Evolutionary conservation across 345 rosid genomes (phyloP).

Genomic region (Brassica napus): DNA sequence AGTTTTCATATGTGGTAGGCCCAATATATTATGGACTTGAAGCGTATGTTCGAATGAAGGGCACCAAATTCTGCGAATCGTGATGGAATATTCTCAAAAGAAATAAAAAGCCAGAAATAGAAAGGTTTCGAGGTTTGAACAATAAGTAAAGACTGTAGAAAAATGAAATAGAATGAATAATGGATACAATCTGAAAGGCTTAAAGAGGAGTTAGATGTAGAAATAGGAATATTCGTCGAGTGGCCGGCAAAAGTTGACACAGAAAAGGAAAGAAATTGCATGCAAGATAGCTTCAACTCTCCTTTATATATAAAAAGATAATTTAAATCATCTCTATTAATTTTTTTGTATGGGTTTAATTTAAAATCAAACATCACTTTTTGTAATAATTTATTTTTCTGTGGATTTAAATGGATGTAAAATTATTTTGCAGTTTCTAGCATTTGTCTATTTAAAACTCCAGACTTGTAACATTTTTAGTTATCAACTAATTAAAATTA

Average conservation of each 20-base stretch:
- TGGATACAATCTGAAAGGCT: slow-evolving; percentile 29
- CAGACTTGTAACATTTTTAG: neutral
- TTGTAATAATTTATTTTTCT: neutral
- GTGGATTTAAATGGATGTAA: neutral
- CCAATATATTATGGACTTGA: slow-evolving; percentile 17
- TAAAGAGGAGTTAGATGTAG: slow-evolving; percentile 13
- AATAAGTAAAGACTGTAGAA: slow-evolving; percentile 14
- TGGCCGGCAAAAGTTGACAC: slow-evolving; percentile 44
- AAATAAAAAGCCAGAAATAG: slow-evolving; percentile 8
- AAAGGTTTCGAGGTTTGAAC: slow-evolving; percentile 22
- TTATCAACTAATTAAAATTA: neutral
- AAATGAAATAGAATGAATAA: slow-evolving; percentile 5
- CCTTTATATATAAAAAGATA: slow-evolving; percentile 9
- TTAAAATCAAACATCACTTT: neutral
- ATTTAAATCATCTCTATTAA: neutral
- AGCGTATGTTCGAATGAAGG: neutral
- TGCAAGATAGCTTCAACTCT: slow-evolving; percentile 36
- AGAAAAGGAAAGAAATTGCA: slow-evolving; percentile 36
- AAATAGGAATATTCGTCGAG: slow-evolving; percentile 35
- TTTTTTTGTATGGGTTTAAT: neutral
- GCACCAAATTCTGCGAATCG: slow-evolving; percentile 13
- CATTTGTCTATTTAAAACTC: neutral
- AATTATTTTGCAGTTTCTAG: neutral
- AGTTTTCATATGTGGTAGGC: neutral
- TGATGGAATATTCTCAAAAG: slow-evolving; percentile 6